Conservation (phyloP, 345 rosid species). For the Excoecaria agallocha region DNA sequence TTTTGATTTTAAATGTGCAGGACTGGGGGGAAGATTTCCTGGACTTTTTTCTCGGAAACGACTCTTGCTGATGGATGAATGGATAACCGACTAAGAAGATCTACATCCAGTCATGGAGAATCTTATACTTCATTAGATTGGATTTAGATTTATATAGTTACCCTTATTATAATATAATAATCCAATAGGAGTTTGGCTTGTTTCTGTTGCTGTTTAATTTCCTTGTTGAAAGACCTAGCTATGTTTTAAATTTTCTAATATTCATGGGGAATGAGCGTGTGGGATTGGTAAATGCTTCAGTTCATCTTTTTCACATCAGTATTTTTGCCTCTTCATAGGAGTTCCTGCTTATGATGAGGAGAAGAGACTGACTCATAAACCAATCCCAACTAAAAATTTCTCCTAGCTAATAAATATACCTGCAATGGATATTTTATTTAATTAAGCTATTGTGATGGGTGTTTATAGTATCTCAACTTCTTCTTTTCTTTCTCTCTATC, state of each 20-base stretch:
- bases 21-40: conserved; percentile 21
- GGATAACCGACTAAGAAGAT: neutral
- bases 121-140: conserved; percentile 40
- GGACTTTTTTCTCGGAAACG: conserved; percentile 13
- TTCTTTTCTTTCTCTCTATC: too few species aligned
- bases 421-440: neutral
- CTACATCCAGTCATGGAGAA: neutral
- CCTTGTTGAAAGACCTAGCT: neutral
- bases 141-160: conserved; percentile 16
- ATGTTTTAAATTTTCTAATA: too few species aligned
- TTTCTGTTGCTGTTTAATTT: neutral
- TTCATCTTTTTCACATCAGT: neutral
- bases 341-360: neutral
- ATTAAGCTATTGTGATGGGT: neutral
- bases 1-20: conserved; percentile 16
- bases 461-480: neutral
- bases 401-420: neutral
- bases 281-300: neutral
- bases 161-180: neutral
- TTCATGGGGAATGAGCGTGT: neutral
- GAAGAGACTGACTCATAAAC: neutral
- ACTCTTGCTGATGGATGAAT: neutral
- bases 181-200: neutral
- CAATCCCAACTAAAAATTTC: neutral
- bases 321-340: neutral